Conservation (phyloP, 495 filamentous ascomycete species). For the Pyronema domesticum region DNA sequence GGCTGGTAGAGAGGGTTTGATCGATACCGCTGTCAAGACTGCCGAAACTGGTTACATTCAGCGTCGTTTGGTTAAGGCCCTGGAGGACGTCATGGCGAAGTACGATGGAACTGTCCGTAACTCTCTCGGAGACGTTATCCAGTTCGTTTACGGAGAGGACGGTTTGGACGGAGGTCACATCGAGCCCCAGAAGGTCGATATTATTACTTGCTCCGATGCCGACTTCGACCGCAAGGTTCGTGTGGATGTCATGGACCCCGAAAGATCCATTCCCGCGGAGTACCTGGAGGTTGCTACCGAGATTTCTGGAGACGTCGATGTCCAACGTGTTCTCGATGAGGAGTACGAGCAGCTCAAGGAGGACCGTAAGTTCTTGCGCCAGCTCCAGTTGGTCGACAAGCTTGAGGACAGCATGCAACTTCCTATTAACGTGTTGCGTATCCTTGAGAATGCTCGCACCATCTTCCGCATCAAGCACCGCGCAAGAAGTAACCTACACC, state of each 20-base stretch:
- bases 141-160: slow-evolving; percentile 96
- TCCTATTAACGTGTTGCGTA: slow-evolving; percentile 75
- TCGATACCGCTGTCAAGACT: slow-evolving; percentile 98
- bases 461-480: slow-evolving; percentile 79
- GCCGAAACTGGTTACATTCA: slow-evolving; percentile 99
- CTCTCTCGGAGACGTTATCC: slow-evolving; percentile 88
- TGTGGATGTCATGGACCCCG: slow-evolving; percentile 67
- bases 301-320: slow-evolving; percentile 65
- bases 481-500: slow-evolving; percentile 72
- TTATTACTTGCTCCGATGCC: slow-evolving; percentile 53
- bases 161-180: slow-evolving; percentile 81
- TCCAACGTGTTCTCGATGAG: slow-evolving; percentile 68
- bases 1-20: slow-evolving; percentile 98
- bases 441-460: slow-evolving; percentile 73
- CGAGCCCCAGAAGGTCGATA: slow-evolving; percentile 77
- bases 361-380: slow-evolving; percentile 60
- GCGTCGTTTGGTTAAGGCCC: slow-evolving; percentile 88
- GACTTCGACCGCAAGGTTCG: slow-evolving; percentile 64
- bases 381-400: slow-evolving; percentile 27
- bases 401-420: slow-evolving; percentile 73
- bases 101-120: slow-evolving; percentile 97
- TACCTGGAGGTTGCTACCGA: slow-evolving; percentile 73
- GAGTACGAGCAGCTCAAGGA: slow-evolving; percentile 65
- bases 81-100: slow-evolving; percentile 93
- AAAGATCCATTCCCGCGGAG: slow-evolving; percentile 44